Evolutionary conservation across 2,329 filamentous ascomycete species (phyloP), one percentile per base, ranked within the genome.

Genomic region (Ramularia collo-cygni): DNA sequence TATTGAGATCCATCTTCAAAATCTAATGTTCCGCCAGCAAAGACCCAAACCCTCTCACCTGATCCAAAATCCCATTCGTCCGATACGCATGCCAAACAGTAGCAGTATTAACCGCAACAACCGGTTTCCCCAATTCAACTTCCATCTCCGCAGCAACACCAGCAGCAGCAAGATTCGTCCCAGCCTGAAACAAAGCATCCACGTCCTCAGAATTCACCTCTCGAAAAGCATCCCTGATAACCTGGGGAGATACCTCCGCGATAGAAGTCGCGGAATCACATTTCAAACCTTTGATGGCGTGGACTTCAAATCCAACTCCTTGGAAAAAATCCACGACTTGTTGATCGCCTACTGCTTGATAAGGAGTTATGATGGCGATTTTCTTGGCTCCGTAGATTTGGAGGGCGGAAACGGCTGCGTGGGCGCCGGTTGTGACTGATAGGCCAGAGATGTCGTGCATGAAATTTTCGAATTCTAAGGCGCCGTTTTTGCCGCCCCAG

Each of bases 21-120:
- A 6, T 6, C 21, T 24, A 43, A 30, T 43, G 35, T 17, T 43
- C 17, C 8, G 30, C 34, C 21, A 43, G 21, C 8, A 43, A 30
- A 26, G 29, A 37, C 10, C 40, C 40, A 38, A 43, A 43, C 24
- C 40, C 40, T 21, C 30, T 17, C 10, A 43, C 24, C 35, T 38
- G 38, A 26, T 43, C 35, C 15, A 19, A 3, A 15, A 41, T 44
- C 4, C 42, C 38, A 26, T 44, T 40, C 1, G 33, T 41, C 19
- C 42, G 28, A 12, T 41, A 44, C n/a, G 42, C 42, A 40, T 40
- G 42, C 42, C 42, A 44, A 4, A 44, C 37, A 10, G 42, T 44
- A 4, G 33, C 32, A 13, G 34, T 41, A 26, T 44, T 44, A 14
- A 44, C 38, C 8, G 42, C 42, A 27, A 44, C 28, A 7, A 41